A percentile compares a stretch with the other conserved stretches of the same genome.
Evolutionary conservation across 495 filamentous ascomycete species (phyloP).

Genomic region (Hypomontagnella submonticulosa): DNA sequence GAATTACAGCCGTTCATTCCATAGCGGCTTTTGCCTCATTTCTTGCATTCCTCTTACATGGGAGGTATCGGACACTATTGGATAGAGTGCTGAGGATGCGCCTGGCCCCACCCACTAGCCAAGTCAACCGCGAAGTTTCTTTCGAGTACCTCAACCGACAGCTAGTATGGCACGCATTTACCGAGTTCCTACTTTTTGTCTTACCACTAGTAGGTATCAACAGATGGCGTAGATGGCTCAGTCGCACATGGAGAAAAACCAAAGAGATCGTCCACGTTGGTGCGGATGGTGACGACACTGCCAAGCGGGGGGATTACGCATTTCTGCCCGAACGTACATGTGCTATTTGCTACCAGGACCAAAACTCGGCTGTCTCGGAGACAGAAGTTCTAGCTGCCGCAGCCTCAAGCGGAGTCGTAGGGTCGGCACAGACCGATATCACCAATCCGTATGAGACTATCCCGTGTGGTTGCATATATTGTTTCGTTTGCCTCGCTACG

Average conservation of each 20-base stretch:
- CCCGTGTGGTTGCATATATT: slow-evolving; percentile 93
- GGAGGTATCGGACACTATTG: slow-evolving; percentile 88
- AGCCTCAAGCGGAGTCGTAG: slow-evolving; percentile 76
- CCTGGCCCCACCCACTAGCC: slow-evolving; percentile 81
- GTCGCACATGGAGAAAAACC: slow-evolving; percentile 81
- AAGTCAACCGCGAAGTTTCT: slow-evolving; percentile 87
- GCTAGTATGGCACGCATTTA: slow-evolving; percentile 98
- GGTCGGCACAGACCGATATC: slow-evolving; percentile 91
- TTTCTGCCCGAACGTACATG: slow-evolving; percentile 95
- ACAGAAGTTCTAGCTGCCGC: slow-evolving; percentile 73
- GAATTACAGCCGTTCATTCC: slow-evolving; percentile 77
- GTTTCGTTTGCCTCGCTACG: slow-evolving; percentile 95
- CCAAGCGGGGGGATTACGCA: slow-evolving; percentile 77
- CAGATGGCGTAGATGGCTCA: slow-evolving; percentile 90
- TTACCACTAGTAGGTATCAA: slow-evolving; percentile 93
- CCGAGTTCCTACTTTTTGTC: slow-evolving; percentile 95
- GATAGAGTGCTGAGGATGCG: slow-evolving; percentile 89
- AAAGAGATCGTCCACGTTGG: slow-evolving; percentile 67
- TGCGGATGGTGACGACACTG: slow-evolving; percentile 52
- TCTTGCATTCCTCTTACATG: slow-evolving; percentile 87
- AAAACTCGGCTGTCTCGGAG: slow-evolving; percentile 79
- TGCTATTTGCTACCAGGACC: slow-evolving; percentile 96
- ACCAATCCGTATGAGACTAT: slow-evolving; percentile 96
- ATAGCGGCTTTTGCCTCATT: slow-evolving; percentile 85
- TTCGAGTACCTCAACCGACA: slow-evolving; percentile 99